Percentiles rank a stretch among this genome's conserved stretches.
Evolutionary conservation across 306 rosid species (phyloP).

Genomic region (Rosa rugosa): DNA sequence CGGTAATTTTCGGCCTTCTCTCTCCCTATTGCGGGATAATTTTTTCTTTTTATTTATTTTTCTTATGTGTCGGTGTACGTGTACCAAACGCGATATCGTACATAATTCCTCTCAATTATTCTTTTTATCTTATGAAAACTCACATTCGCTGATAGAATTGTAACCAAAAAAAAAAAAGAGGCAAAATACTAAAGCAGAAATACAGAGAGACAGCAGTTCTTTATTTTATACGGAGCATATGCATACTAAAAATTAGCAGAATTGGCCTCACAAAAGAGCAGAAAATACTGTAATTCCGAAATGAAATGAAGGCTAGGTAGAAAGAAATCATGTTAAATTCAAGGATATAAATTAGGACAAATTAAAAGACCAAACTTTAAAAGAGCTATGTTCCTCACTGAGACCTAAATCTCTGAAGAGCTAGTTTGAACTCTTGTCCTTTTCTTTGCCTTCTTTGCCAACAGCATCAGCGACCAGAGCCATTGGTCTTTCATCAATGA

Average conservation of each 20-base stretch:
- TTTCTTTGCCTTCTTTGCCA: constrained; percentile 60
- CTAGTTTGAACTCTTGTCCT: constrained; percentile 46
- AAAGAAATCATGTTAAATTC: constrained; percentile 13
- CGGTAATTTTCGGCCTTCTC: constrained; percentile 32
- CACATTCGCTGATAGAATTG: neutral
- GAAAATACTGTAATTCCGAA: neutral
- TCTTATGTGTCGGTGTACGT: neutral
- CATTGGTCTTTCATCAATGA: constrained; percentile 85
- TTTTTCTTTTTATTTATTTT: neutral
- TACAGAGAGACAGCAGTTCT: neutral
- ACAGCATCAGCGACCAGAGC: constrained; percentile 87
- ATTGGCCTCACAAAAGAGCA: neutral
- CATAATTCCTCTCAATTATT: neutral
- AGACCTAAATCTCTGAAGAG: constrained; percentile 44
- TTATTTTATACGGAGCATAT: neutral
- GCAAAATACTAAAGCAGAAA: neutral
- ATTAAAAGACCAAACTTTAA: neutral
- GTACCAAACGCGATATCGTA: too few relatives aligned
- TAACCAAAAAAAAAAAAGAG: neutral
- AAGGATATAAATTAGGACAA: neutral
- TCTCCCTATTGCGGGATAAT: neutral
- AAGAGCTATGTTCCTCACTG: constrained; percentile 2
- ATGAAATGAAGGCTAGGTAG: neutral
- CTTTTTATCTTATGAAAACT: too few relatives aligned
- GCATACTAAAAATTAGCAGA: constrained; percentile 2